Evolutionary conservation across 2,329 filamentous ascomycete species (phyloP), one percentile per base, ranked within the genome.

Genomic region (Myriosclerotinia scirpicola): DNA sequence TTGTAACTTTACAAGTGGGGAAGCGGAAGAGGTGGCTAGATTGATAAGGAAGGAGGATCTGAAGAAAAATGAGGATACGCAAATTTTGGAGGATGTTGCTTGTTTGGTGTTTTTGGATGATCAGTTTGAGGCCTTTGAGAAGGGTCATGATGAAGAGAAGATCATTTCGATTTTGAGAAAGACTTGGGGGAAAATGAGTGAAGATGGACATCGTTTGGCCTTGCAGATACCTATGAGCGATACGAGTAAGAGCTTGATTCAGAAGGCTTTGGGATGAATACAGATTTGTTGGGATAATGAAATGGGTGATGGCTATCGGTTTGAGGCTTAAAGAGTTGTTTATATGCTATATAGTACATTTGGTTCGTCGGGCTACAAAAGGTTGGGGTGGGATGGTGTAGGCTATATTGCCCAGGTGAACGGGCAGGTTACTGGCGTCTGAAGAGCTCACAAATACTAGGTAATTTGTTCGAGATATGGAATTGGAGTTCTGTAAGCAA

Each of bases 91-190:
- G 80, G 92, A 96, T 79, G 90, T 92, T 55, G 92, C 92, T 3
- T 96, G 92, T 75, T 79, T 96, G 65, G 92, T 96, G 38, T 96
- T 96, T 76, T 79, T 96, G 71, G 92, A 95, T 76, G 91, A 94
- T 76, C 90, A 95, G 75, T 90, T 96, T 70, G 92, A 93, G 73
- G 85, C 84, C 61, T 96, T 95, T 78, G 89, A 92, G 81, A 82
- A 77, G 71, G 90, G 93, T 38, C 83, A 88, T 64, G 90, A 92
- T 74, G 90, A 94, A 79, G 88, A 87, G 61, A 96, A 95, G 82
- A 87, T 92, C 68, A 76, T 94, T 26, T 80, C 79, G 22, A 91
- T 92, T 70, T 75, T 92, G 76, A 80, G 80, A 72, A 92, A 92
- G 83, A 91, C 89, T 17, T 92, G 89, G 89, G 86, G 74, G 58